These are phyloP conservation scores for Talaromyces ruber DNA, from an alignment of 495 filamentous ascomycete genomes.

Conservation along the genomic window DNA sequence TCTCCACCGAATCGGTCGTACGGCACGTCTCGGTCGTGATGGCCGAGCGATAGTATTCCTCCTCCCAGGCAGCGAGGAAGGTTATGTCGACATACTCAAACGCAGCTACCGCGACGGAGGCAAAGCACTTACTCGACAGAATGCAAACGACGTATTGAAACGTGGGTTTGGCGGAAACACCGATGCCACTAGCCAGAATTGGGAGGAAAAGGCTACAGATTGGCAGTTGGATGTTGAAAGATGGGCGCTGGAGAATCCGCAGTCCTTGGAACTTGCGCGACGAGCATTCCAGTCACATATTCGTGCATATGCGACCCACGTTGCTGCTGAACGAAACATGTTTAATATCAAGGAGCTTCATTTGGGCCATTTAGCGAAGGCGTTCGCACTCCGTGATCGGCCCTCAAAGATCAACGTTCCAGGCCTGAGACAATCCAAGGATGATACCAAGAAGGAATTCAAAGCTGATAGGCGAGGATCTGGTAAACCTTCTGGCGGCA, in stretches of 20 bases:
- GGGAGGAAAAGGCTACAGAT: slow-evolving; percentile 65
- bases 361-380: slow-evolving; percentile 88
- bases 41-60: slow-evolving; percentile 88
- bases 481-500: not conserved
- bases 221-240: slow-evolving; percentile 69
- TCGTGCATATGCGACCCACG: slow-evolving; percentile 89
- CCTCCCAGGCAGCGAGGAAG: slow-evolving; percentile 81
- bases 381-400: slow-evolving; percentile 78
- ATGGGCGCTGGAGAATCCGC: slow-evolving; percentile 54
- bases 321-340: slow-evolving; percentile 66
- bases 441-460: slow-evolving; percentile 39
- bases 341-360: slow-evolving; percentile 89
- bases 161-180: slow-evolving; percentile 48
- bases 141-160: slow-evolving; percentile 52
- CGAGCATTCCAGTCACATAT: slow-evolving; percentile 87
- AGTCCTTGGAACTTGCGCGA: slow-evolving; percentile 61
- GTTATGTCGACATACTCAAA: slow-evolving; percentile 70
- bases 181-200: slow-evolving; percentile 34
- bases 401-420: slow-evolving; percentile 79
- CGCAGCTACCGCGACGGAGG: slow-evolving; percentile 48
- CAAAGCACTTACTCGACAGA: slow-evolving; percentile 40
- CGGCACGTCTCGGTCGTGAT: slow-evolving; percentile 80
- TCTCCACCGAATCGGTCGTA: slow-evolving; percentile 88
- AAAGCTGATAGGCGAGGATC: slow-evolving; percentile 26
- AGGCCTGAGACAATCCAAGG: slow-evolving; percentile 40